Evolutionary conservation across 2,329 filamentous ascomycete species (phyloP).

Genomic region (Hyphodiscus sp.): DNA sequence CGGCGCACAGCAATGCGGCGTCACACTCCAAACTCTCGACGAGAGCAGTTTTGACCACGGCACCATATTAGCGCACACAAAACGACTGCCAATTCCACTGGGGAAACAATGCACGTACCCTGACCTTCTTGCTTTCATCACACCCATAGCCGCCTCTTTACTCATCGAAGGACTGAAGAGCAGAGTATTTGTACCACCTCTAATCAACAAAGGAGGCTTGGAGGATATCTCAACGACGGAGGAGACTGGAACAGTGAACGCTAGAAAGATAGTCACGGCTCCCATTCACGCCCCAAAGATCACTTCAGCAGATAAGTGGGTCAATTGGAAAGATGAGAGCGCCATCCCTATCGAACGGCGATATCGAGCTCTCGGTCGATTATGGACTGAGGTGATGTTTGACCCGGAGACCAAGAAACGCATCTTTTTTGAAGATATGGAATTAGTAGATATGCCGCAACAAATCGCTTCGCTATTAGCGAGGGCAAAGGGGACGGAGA

Average conservation of each 20-base stretch:
- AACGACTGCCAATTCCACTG: constrained; percentile 46
- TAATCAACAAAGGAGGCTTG: constrained; percentile 31
- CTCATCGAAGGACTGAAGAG: constrained; percentile 59
- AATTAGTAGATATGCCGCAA: constrained; percentile 8
- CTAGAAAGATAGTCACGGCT: too few relatives aligned
- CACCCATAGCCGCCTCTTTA: constrained; percentile 60
- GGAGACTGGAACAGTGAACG: too few relatives aligned
- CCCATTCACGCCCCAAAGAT: constrained; percentile 66
- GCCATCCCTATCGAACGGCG: constrained; percentile 48
- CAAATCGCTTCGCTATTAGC: background rate
- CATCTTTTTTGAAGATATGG: constrained; percentile 21
- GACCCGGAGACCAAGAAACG: constrained; percentile 15
- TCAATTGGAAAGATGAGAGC: constrained; percentile 53
- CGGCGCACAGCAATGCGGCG: constrained; percentile 55
- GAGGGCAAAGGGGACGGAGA: background rate
- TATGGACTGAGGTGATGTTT: constrained; percentile 50
- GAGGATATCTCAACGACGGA: too few relatives aligned
- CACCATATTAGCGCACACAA: constrained; percentile 63
- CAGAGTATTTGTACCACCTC: constrained; percentile 58
- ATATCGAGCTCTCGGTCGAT: constrained; percentile 53
- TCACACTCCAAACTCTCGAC: constrained; percentile 84
- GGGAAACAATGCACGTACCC: constrained; percentile 39
- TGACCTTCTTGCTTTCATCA: constrained; percentile 48
- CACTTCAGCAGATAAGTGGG: constrained; percentile 51
- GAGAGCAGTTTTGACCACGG: constrained; percentile 72